These are phyloP conservation scores for Boletus insuetus DNA, from an alignment of 768 basidiomycete genomes.

Conservation along the genomic window DNA sequence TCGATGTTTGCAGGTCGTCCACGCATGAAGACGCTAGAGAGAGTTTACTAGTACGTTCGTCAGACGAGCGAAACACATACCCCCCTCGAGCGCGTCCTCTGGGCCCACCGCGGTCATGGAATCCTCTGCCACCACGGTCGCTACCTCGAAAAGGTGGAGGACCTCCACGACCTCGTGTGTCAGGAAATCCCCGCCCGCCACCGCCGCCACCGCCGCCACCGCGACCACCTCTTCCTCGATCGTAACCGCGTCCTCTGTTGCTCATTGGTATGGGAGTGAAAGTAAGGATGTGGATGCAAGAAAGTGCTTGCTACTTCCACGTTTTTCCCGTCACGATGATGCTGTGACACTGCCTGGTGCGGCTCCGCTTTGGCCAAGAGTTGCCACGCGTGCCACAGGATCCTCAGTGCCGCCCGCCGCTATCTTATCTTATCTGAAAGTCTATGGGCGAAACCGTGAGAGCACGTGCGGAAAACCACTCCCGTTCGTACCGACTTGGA, in stretches of 20 bases:
- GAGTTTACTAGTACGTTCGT: not conserved
- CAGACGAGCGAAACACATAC: constrained; percentile 24
- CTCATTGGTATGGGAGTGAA: constrained; percentile 25
- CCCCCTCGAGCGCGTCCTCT: constrained; percentile 38
- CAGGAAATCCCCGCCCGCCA: constrained; percentile 32
- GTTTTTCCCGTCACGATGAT: constrained; percentile 12
- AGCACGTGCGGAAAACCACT: too few species aligned
- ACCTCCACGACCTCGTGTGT: constrained; percentile 27
- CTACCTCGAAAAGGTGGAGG: constrained; percentile 26
- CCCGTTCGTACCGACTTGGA: not conserved
- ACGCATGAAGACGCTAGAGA: constrained; percentile 39
- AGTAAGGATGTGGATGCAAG: not conserved
- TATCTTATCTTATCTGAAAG: constrained; percentile 26
- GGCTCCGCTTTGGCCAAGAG: constrained; percentile 2
- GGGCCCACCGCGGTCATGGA: constrained; percentile 23
- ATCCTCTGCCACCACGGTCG: constrained; percentile 33
- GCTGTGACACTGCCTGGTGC: constrained; percentile 15
- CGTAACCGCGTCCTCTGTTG: constrained; percentile 41
- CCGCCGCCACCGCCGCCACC: constrained; percentile 33
- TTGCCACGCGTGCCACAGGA: constrained; percentile 7
- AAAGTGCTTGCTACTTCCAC: not conserved
- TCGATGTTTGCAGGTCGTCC: constrained; percentile 47
- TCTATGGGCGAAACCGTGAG: too few species aligned
- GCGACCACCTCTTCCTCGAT: constrained; percentile 37
- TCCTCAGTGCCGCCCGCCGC: not conserved